phyloP scores from a whole-genome alignment of 352 stramenopile species.

The Sclerospora graminicola region DNA sequence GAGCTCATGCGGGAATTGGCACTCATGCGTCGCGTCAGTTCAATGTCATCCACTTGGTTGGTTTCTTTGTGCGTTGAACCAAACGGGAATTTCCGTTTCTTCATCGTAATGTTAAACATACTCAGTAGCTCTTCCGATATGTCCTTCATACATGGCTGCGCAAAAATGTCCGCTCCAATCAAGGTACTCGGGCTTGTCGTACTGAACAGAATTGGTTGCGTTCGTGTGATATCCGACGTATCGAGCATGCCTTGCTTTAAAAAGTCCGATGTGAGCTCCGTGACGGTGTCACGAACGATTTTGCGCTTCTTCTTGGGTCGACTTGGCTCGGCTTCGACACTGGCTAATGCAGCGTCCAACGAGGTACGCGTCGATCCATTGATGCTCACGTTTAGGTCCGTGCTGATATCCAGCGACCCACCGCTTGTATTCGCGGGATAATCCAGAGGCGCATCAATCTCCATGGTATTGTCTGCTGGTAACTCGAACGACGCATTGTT shows the following conservation, averaged over 20 bases:
- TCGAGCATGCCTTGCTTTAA: slow-evolving; percentile 75
- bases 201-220: slow-evolving; percentile 33
- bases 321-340: slow-evolving; percentile 27
- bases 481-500: slow-evolving; percentile 55
- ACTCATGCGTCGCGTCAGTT: slow-evolving; percentile 62
- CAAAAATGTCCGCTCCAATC: slow-evolving; percentile 38
- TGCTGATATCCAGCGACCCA: slow-evolving; percentile 52
- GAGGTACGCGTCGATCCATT: slow-evolving; percentile 53
- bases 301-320: slow-evolving; percentile 76
- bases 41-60: slow-evolving; percentile 33
- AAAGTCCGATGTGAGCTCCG: slow-evolving; percentile 60
- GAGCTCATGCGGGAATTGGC: slow-evolving; percentile 44
- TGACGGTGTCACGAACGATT: slow-evolving; percentile 69
- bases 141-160: slow-evolving; percentile 36
- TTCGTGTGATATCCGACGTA: slow-evolving; percentile 62
- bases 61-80: slow-evolving; percentile 16
- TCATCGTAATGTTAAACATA: slow-evolving; percentile 83
- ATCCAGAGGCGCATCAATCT: slow-evolving; percentile 31
- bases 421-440: slow-evolving; percentile 27
- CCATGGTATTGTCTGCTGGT: slow-evolving; percentile 22
- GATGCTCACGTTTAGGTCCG: slow-evolving; percentile 56
- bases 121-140: slow-evolving; percentile 49
- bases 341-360: slow-evolving; percentile 45
- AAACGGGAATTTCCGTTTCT: slow-evolving; percentile 78
- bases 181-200: slow-evolving; percentile 13